Evolutionary conservation across 2,329 filamentous ascomycete species (phyloP), one percentile per base, ranked within the genome.

Genomic region (Colletotrichum tabaci): DNA sequence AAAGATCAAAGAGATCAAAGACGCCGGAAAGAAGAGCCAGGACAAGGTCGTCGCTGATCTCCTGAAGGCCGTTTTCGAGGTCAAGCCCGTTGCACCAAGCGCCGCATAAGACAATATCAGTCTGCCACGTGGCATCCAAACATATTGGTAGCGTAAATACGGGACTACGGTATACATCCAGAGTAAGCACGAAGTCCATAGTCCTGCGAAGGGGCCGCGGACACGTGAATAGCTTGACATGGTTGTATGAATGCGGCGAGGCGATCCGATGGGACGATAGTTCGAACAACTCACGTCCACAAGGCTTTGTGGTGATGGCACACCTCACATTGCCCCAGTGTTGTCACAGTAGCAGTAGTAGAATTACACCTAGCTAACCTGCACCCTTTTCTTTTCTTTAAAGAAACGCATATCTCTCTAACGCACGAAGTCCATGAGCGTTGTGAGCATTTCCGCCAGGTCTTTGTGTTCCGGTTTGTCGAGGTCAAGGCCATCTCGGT

Each of bases 1-100:
- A 77, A 92, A 97, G 84, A 91, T 98, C 77, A 88, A 91, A 82
- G 91, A 93, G 82, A 98, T 98, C 81, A 89, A 93, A 81, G 88
- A 87, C 66, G 91, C 94, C 44, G 96, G 95, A 73, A 89, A 93
- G 82, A 93, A 95, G 87, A 90, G 90, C 75, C 93, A 95, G 79
- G 88, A 89, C 75, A 89, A 93, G 80, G 95, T 99, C 21, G 88
- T 98, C 63, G 90, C 94, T 76, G 92, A 97, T 79, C 86, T 99
- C 75, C 88, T 98, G 76, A 88, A 90, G 75, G 94, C 94, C n/a
- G 94, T 98, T 47, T 92, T 94, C 76, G 91, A 96, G 74, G 92
- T 96, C 74, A 91, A 94, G 82, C 93, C 95, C 16, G 88, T 93
- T 74, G 76, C 87, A 16, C 85, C 85, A 8, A 74, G 77, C 21